These are phyloP conservation scores for Zygotorulaspora sp. DNA, from an alignment of 805 yeast species.

Conservation along the genomic window DNA sequence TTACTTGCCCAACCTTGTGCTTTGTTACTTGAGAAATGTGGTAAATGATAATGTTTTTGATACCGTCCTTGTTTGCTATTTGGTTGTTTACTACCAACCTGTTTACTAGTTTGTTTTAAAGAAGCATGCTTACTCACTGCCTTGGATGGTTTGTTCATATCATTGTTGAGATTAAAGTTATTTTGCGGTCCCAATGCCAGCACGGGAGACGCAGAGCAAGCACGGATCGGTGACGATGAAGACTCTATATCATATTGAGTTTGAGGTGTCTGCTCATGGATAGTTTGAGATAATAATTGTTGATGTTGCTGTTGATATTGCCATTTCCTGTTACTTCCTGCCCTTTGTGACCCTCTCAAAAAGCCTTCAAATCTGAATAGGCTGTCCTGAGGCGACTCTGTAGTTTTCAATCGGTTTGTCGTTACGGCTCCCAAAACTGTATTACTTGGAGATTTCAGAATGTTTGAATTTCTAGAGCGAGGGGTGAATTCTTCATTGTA, in stretches of 20 bases:
- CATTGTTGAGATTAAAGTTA: constrained; percentile 3
- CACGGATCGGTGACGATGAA: constrained; percentile 11
- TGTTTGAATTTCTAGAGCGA: constrained; percentile 14
- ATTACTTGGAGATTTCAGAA: constrained; percentile 15
- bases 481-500: constrained; percentile 17
- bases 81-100: constrained; percentile 3
- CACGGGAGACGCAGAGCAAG: constrained; percentile 14
- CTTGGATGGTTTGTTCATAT: constrained; percentile 3
- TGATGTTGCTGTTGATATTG: constrained; percentile 27
- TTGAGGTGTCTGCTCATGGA: constrained; percentile 19
- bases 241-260: constrained; percentile 12
- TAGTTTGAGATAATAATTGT: constrained; percentile 24
- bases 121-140: constrained; percentile 3
- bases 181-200: constrained; percentile 7
- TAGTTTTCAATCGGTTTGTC: constrained; percentile 11
- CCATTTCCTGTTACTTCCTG: constrained; percentile 29
- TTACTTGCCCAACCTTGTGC: constrained; percentile 8
- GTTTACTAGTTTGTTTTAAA: constrained; percentile 5
- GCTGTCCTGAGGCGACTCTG: constrained; percentile 37
- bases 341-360: constrained; percentile 36
- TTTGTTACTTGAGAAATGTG: constrained; percentile 22
- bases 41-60: constrained; percentile 28
- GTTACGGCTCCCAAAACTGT: constrained; percentile 27
- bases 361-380: constrained; percentile 44
- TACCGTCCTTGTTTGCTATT: constrained; percentile 9